Base-by-base conservation (phyloP, 371 early-diverging fungal species). In the Batrachochytrium dendrobatidis region DNA sequence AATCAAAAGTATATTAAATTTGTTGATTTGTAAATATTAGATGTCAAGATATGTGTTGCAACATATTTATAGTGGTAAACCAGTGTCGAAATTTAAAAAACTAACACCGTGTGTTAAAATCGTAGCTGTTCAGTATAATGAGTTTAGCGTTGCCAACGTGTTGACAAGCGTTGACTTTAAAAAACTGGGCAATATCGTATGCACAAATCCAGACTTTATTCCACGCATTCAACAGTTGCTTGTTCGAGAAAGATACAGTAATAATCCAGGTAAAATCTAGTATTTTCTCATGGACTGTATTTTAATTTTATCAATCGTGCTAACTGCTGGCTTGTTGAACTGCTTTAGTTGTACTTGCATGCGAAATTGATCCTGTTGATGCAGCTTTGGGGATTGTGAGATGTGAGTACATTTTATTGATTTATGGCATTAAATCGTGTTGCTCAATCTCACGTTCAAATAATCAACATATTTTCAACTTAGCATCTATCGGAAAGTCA, bases 61-160 rank as follows among this genome's bases (percentile, higher is more conserved):
- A n/a, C n/a, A n/a, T n/a, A n/a, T n/a, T n/a, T n/a, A n/a, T n/a
- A n/a, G n/a, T n/a, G n/a, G n/a, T n/a, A n/a, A n/a, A n/a, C n/a
- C n/a, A n/a, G n/a, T n/a, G n/a, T n/a, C n/a, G n/a, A 17, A 17
- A 12, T 22, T 31, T 54, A 17, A 12, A 12, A 54, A 29, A 12
- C 54, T 18, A 44, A 54, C 30, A 43, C 17, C 18, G 44, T 1
- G 18, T 54, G 55, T 17, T 29, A 24, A 53, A 49, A 24, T 22
- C 25, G 18, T 39, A 76, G 75, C 59, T 26, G 72, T 71, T 3
- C 77, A 74, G 55, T 73, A 66, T 56, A 73, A 69, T 58, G 77
- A 77, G 53, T 69, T 77, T 48, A 74, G 77, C 59, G 67, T 77
- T 46, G 48, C 55, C 32, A 74, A 77, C 52, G 65, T 67, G 12